Evolutionary conservation across 768 basidiomycete species (phyloP).

Genomic region (Calocera viscosa): DNA sequence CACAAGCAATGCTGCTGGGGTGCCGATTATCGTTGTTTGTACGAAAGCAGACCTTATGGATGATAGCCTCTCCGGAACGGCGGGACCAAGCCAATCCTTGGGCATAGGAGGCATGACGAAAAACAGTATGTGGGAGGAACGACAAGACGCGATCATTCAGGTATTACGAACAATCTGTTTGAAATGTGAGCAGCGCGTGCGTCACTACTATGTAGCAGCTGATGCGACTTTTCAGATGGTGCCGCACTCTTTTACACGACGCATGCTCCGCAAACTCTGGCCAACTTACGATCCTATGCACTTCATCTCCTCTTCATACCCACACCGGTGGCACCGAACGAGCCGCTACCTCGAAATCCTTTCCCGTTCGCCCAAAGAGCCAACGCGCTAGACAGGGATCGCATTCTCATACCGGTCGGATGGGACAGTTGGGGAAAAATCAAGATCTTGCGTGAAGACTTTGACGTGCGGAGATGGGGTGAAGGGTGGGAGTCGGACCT

Average conservation of each 20-base stretch:
- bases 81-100: conserved; percentile 26
- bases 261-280: conserved; percentile 58
- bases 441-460: conserved; percentile 74
- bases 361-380: conserved; percentile 82
- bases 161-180: conserved; percentile 84
- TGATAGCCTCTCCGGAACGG: conserved; percentile 55
- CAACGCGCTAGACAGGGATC: conserved; percentile 86
- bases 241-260: conserved; percentile 88
- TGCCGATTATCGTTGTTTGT: conserved; percentile 80
- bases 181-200: conserved; percentile 54
- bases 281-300: conserved; percentile 67
- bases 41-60: conserved; percentile 92
- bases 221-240: conserved; percentile 47
- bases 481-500: conserved; percentile 71
- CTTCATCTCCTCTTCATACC: conserved; percentile 70
- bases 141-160: conserved; percentile 91
- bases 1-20: conserved; percentile 71
- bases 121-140: conserved; percentile 88
- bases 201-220: neutral
- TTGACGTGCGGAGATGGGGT: conserved; percentile 69
- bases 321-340: conserved; percentile 43
- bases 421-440: conserved; percentile 99
- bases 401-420: conserved; percentile 81
- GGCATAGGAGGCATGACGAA: conserved; percentile 83
- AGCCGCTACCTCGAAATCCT: conserved; percentile 51